A percentile compares a stretch with the other conserved stretches of the same genome.
phyloP scores from a whole-genome alignment of 2,329 filamentous ascomycete genomes.

The Neonectria faginata region DNA sequence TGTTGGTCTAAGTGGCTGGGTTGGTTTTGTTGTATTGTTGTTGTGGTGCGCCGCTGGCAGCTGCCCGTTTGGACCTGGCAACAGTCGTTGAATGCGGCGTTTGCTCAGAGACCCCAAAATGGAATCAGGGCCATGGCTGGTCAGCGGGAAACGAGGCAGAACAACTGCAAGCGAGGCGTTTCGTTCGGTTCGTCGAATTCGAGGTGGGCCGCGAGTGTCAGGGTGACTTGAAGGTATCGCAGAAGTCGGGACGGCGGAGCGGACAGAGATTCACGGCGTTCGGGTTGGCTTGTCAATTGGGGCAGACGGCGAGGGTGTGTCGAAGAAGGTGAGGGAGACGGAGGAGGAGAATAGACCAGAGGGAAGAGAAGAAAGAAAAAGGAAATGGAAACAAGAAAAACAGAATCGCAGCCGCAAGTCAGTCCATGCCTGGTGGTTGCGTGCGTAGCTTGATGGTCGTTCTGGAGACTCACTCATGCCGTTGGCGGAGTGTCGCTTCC shows the following conservation, averaged over 20 bases:
- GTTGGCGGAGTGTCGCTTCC: constrained; percentile 46
- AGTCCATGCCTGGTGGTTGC: constrained; percentile 49
- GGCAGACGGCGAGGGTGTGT: constrained; percentile 7
- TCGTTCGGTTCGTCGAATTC: constrained; percentile 25
- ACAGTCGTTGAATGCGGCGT: constrained; percentile 26
- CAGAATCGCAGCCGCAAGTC: constrained; percentile 40
- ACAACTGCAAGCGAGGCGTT: constrained; percentile 28
- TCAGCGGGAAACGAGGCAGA: constrained; percentile 26
- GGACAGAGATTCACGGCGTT: constrained; percentile 22
- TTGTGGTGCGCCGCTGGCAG: constrained; percentile 9
- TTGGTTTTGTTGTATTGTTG: constrained; percentile 25
- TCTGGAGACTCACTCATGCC: constrained; percentile 40
- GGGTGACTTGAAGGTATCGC: constrained; percentile 27
- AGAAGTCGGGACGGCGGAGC: constrained; percentile 11
- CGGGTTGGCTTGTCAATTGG: constrained; percentile 21
- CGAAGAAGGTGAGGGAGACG: constrained; percentile 22
- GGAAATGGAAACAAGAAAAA: constrained; percentile 36
- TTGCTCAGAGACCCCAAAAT: constrained; percentile 36
- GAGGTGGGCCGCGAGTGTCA: constrained; percentile 7
- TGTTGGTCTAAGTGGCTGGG: constrained; percentile 26
- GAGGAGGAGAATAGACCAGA: constrained; percentile 29
- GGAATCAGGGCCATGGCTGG: constrained; percentile 43
- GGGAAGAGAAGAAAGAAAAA: constrained; percentile 28
- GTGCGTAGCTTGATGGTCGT: constrained; percentile 39
- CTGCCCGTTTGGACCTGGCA: constrained; percentile 28